Base-by-base conservation (phyloP, 441 rosid genomes). In the Erysimum cheiri region DNA sequence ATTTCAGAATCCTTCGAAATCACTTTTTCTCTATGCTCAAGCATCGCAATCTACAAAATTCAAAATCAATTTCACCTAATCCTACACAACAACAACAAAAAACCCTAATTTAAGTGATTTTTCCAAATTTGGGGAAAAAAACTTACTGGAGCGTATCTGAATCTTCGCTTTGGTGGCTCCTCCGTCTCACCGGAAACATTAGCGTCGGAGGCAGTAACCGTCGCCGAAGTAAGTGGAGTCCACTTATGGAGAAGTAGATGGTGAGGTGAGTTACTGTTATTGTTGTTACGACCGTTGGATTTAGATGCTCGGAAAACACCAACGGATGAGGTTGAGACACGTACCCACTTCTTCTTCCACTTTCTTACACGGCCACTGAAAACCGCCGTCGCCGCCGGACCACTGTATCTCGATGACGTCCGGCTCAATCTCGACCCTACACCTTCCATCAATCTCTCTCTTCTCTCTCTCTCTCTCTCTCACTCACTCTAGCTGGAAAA, bases 261-360 rank as follows among this genome's bases (percentile, higher is more conserved):
- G 67, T 84, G 67, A 14, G 74, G 73, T 19, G 80, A 71, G 72
- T 37, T 44, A 66, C 55, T 77, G 60, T 53, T 68, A 60, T 33
- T 61, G 60, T 40, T 67, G 64, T 44, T 60, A 65, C 79, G 78
- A 60, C 83, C 84, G 81, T 83, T 85, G 76, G 80, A 67, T 50
- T 78, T 82, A 49, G 78, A 78, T 68, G 78, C 79, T 60, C 78
- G 58, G 69, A 74, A 71, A 44, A 44, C 80, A 48, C 65, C 65
- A 9, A 77, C 58, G 47, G 85, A 48, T n/a, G 87, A 74, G 7
- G 80, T 71, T 2, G 94, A 80, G 58, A 94, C 91, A 73, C 93
- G 94, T 69, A 88, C 89, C 93, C 93, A 88, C 80, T 78, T 85
- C 87, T 88, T 88, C 86, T 85, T 88, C 93, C 93, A 86, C 80